phyloP scores from a whole-genome alignment of 2,329 filamentous ascomycete genomes.

The Diaporthe aspalathi region DNA sequence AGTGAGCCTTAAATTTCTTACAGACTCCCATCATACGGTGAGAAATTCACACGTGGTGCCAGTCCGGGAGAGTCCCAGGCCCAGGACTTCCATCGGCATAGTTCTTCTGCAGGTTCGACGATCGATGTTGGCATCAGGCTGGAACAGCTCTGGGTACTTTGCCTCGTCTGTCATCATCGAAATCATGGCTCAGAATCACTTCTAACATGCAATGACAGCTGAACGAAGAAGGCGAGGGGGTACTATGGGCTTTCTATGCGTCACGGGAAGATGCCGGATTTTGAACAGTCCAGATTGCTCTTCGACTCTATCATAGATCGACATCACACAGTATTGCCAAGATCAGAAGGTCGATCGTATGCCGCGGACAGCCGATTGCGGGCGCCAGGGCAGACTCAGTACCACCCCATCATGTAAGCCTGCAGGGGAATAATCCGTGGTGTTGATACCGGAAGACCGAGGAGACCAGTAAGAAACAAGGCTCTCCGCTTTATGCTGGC shows the following conservation, averaged over 20 bases:
- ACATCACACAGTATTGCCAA: conserved; percentile 16
- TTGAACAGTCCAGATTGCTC: neutral
- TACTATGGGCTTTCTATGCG: neutral
- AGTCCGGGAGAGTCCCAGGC: conserved; percentile 48
- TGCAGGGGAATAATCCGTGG: neutral
- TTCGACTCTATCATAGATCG: neutral
- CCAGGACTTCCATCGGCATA: conserved; percentile 50
- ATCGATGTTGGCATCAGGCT: conserved; percentile 39
- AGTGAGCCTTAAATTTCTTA: conserved; percentile 40
- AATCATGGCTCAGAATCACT: neutral
- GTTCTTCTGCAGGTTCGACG: conserved; percentile 46
- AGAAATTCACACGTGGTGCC: conserved; percentile 47
- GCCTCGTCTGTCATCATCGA: neutral
- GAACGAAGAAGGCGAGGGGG: neutral
- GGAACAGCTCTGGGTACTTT: conserved; percentile 17
- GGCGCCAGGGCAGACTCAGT: neutral
- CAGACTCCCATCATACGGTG: conserved; percentile 48
- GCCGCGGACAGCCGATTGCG: neutral
- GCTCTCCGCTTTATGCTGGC: neutral
- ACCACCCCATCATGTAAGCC: neutral
- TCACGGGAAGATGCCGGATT: neutral
- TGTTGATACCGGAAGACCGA: conserved; percentile 8
- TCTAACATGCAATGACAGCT: neutral
- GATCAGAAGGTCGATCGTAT: neutral
- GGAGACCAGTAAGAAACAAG: conserved; percentile 17